Base-by-base conservation (phyloP, 2,329 filamentous ascomycete genomes). In the Sarocladiaceae sp. region DNA sequence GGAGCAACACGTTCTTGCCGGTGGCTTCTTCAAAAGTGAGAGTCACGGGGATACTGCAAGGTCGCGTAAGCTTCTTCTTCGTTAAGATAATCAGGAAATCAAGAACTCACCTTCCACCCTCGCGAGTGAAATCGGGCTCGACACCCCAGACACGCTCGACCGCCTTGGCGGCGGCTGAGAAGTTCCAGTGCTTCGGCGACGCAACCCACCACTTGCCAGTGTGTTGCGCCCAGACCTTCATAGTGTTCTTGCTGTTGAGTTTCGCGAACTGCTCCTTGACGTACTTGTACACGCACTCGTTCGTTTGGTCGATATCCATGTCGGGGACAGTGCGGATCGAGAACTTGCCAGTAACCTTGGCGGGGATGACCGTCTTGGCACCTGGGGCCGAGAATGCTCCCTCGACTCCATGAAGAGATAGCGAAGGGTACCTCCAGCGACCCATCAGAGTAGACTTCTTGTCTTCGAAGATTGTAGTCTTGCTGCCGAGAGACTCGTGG, bases 191-290 rank as follows among this genome's bases (percentile, higher is more conserved):
- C 70, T 95, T 93, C 23, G 93, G 91, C 60, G 85, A 90, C 37
- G 94, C 89, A 39, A 95, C 89, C 93, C 93, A 98, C 93, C 93
- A 98, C 70, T 96, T 96, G 55, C 93, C 93, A 48, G 82, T 83
- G 72, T 98, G 93, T 67, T 91, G 83, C 47, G 90, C 75, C 60
- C 75, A 82, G 44, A 89, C 82, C 57, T 87, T 86, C 60, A 95
- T 67, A 13, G 76, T 89, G 74, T 98, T 98, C 77, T 98, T 98
- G 67, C 85, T 93, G 53, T 80, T 79, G 26, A 97, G 76, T 68
- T 89, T 88, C 56, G 85, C 83, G 64, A 95, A 96, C 54, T 86
- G 81, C 52, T 85, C 82, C 60, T 91, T 78, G 51, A 97, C 76
- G 64, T 90, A 85, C 64, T 86, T 83, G 70, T 81, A 85, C 33